These are phyloP conservation scores for Lactifluus subvellereus DNA, from an alignment of 768 basidiomycete species.

Conservation along the genomic window DNA sequence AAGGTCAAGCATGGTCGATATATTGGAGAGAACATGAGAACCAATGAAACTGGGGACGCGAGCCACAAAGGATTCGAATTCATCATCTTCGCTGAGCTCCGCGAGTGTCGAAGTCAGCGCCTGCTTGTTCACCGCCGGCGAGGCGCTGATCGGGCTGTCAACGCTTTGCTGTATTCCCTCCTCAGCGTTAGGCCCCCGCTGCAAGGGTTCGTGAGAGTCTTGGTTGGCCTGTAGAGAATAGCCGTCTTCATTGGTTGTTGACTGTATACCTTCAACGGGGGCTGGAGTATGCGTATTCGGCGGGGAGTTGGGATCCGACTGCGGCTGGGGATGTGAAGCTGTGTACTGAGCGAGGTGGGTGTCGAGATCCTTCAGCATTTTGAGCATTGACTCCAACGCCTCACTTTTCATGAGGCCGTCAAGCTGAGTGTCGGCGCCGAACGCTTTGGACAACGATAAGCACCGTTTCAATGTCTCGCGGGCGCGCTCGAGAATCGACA, in stretches of 20 bases:
- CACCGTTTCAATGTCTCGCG: neutral
- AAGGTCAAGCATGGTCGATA: neutral
- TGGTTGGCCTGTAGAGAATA: neutral
- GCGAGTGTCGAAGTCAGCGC: neutral
- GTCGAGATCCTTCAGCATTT: neutral
- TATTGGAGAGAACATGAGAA: neutral
- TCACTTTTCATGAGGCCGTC: neutral
- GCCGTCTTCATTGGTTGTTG: neutral
- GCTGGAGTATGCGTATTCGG: neutral
- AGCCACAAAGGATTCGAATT: constrained; percentile 1
- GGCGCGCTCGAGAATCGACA: neutral
- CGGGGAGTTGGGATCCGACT: too few relatives aligned
- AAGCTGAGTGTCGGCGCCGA: neutral
- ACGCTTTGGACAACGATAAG: neutral
- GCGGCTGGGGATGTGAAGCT: neutral
- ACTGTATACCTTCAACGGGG: neutral
- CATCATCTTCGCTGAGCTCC: neutral
- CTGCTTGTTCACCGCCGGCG: neutral
- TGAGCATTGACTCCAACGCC: neutral
- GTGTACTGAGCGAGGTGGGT: neutral
- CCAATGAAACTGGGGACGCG: neutral
- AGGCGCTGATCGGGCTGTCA: neutral
- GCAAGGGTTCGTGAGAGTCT: too few relatives aligned
- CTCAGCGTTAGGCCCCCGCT: too few relatives aligned
- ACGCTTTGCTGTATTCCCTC: too few relatives aligned